These are phyloP conservation scores for Filosporella fistucella DNA, from an alignment of 495 filamentous ascomycete genomes.

Conservation along the genomic window DNA sequence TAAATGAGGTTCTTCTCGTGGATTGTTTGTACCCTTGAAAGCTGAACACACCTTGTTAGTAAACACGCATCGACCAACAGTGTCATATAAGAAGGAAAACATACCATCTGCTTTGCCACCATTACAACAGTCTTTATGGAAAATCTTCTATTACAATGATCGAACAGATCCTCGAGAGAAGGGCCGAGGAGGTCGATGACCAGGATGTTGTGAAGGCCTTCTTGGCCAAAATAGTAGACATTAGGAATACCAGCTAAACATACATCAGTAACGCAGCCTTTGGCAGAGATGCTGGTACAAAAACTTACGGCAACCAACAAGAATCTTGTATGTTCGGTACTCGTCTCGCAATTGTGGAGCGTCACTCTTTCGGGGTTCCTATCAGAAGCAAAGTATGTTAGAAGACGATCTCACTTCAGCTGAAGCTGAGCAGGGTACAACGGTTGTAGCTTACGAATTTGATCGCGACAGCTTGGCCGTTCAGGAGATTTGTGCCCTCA, in stretches of 20 bases:
- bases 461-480: conserved; percentile 99
- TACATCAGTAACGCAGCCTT: conserved; percentile 15
- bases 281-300: background rate
- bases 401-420: too few species aligned
- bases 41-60: conserved; percentile 43
- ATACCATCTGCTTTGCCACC: conserved; percentile 99
- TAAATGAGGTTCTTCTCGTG: conserved; percentile 99
- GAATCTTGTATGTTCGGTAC: conserved; percentile 98
- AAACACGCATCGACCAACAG: conserved; percentile 1
- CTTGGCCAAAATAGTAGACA: conserved; percentile 99
- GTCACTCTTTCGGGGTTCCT: conserved; percentile 99
- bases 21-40: conserved; percentile 97
- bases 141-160: conserved; percentile 95
- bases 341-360: conserved; percentile 97
- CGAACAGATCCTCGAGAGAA: conserved; percentile 95
- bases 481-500: conserved; percentile 96
- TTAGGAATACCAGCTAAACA: conserved; percentile 90
- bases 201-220: conserved; percentile 98
- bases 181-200: conserved; percentile 97
- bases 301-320: conserved; percentile 96
- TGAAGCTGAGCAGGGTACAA: too few species aligned
- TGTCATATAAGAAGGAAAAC: conserved; percentile 21
- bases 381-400: conserved; percentile 3
- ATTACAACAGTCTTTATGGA: conserved; percentile 97
- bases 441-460: conserved; percentile 99